phyloP scores from a whole-genome alignment of 352 stramenopile genomes.

The Pythium grandisporangium region DNA sequence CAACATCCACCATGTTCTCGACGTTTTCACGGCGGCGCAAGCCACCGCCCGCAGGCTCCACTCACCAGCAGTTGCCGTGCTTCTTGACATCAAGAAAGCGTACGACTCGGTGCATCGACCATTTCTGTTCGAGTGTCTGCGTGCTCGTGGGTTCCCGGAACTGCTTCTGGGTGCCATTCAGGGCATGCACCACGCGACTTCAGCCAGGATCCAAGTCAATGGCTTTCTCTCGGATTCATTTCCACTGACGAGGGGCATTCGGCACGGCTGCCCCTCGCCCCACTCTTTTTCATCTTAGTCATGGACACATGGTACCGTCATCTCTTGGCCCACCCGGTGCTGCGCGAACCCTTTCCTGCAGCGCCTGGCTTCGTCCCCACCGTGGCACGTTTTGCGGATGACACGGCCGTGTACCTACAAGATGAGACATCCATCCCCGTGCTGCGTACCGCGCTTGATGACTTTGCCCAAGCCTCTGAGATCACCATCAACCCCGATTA shows the following conservation, averaged over 20 bases:
- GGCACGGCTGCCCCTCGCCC: conserved; percentile 7
- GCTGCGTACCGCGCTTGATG: background rate
- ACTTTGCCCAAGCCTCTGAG: background rate
- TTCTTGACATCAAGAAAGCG: conserved; percentile 9
- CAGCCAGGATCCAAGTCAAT: conserved; percentile 2
- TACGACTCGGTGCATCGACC: conserved; percentile 5
- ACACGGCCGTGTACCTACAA: conserved; percentile 3
- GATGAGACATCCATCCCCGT: background rate
- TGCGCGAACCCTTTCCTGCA: background rate
- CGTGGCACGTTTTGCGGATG: conserved; percentile 3
- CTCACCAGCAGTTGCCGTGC: conserved; percentile 1
- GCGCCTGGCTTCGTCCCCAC: background rate
- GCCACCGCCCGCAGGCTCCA: background rate
- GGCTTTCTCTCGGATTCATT: background rate
- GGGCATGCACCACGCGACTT: background rate
- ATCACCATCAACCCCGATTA: background rate
- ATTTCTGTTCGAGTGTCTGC: background rate
- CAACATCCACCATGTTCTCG: conserved; percentile 6
- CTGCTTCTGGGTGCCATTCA: background rate
- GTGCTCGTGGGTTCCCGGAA: background rate
- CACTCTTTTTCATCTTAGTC: conserved; percentile 8
- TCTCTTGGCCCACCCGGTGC: background rate
- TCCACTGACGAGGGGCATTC: conserved; percentile 2
- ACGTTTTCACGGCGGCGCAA: conserved; percentile 2
- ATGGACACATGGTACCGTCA: conserved; percentile 5